Conservation (phyloP, 176 grass and related monocot species). For the Saccharum spontaneum region DNA sequence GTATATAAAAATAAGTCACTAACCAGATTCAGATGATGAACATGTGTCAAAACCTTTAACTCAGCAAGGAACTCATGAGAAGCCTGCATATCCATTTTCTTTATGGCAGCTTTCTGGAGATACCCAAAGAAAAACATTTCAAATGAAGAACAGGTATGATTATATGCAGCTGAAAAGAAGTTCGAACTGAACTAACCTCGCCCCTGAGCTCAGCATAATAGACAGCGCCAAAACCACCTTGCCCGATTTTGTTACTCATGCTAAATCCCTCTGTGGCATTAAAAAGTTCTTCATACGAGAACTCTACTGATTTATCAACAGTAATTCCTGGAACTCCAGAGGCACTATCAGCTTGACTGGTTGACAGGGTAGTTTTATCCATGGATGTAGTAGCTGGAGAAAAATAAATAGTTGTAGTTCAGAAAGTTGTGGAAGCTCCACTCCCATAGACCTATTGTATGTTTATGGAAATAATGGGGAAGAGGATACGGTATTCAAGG, state of each 20-base stretch:
- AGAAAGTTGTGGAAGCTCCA: constrained; percentile 29
- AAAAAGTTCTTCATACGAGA: constrained; percentile 85
- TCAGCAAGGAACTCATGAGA: constrained; percentile 90
- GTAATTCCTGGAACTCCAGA: constrained; percentile 60
- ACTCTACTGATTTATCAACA: constrained; percentile 93
- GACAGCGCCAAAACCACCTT: constrained; percentile 80
- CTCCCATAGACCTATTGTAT: not conserved
- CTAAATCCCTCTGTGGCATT: constrained; percentile 87
- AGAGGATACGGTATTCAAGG: not conserved
- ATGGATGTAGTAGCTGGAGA: constrained; percentile 33
- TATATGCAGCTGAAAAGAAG: constrained; percentile 20
- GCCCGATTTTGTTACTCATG: constrained; percentile 90
- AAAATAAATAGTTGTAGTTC: constrained; percentile 18
- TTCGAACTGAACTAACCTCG: constrained; percentile 61
- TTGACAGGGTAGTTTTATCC: constrained; percentile 38
- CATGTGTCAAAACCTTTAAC: constrained; percentile 96
- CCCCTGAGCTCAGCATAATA: constrained; percentile 90
- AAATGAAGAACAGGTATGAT: constrained; percentile 16
- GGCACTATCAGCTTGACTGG: constrained; percentile 30
- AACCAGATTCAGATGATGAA: constrained; percentile 99
- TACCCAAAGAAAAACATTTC: constrained; percentile 15
- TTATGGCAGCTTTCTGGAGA: constrained; percentile 91
- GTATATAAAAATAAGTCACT: constrained; percentile 20
- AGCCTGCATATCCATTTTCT: constrained; percentile 97
- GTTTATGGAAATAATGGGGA: not conserved